Conservation (phyloP, 495 filamentous ascomycete genomes). For the Penicillium bovifimosum region DNA sequence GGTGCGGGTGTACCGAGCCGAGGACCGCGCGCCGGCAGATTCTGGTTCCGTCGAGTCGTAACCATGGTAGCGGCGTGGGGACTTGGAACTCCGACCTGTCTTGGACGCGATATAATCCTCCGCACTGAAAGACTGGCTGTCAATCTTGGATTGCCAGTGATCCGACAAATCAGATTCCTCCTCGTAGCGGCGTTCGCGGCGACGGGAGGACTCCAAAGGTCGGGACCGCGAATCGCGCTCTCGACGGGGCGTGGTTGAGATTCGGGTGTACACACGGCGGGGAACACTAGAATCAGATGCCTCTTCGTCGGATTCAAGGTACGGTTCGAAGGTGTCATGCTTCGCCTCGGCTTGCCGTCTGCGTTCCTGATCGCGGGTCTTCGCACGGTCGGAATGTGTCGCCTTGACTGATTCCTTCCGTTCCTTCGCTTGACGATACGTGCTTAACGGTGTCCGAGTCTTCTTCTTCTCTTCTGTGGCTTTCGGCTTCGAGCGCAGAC, state of each 20-base stretch:
- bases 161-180: conserved; percentile 29
- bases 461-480: conserved; percentile 35
- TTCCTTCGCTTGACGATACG: conserved; percentile 26
- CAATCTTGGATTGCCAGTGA: conserved; percentile 23
- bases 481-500: conserved; percentile 31
- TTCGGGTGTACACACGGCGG: not conserved
- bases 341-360: conserved; percentile 45
- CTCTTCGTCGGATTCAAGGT: conserved; percentile 33
- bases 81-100: conserved; percentile 29
- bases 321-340: conserved; percentile 22
- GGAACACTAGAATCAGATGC: conserved; percentile 24
- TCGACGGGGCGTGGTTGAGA: not conserved
- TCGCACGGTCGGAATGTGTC: conserved; percentile 33
- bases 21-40: conserved; percentile 20
- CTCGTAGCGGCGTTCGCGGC: conserved; percentile 16
- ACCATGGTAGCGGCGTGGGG: conserved; percentile 28
- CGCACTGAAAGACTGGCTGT: conserved; percentile 21
- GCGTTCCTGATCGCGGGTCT: conserved; percentile 48
- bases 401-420: conserved; percentile 29
- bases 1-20: conserved; percentile 29
- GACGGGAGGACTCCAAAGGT: conserved; percentile 14
- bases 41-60: conserved; percentile 37
- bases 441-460: conserved; percentile 24
- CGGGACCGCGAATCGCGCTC: conserved; percentile 17
- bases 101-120: conserved; percentile 40